Evolutionary conservation across 2,329 filamentous ascomycete genomes (phyloP), one percentile per base, ranked within the genome.

Genomic region (Hypoxylon sp.): DNA sequence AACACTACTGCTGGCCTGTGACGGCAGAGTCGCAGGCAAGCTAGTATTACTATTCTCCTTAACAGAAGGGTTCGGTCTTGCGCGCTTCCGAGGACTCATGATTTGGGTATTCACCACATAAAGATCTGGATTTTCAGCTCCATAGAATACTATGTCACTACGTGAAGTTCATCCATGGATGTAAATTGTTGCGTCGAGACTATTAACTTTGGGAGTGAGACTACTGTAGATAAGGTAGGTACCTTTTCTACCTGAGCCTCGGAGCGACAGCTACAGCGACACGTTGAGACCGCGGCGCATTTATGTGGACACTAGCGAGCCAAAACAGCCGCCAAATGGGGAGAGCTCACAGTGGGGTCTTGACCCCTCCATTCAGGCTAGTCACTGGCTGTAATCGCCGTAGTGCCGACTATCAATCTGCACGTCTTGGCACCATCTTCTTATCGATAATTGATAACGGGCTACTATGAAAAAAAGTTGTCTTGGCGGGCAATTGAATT

Each of bases 61-160:
- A 6, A 71, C 61, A n/a, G 73, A 65, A 53, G 79, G 75, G 59
- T 79, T 78, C 19, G 76, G 78, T 65, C 79, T 78, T 45, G 75
- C 70, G 63, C 80, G 80, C 71, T 83, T 84, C 66, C 80, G 76
- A 50, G 79, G 76, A 71, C 74, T 78, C 81, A 83, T 83, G 68
- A 65, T 71, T 32, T 9, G n/a, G 16, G 16, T 21, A 34, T 37
- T 65, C 47, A 63, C 46, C 45, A 56, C 61, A 19, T 51, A 37
- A 64, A 37, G 2, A 25, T 48, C 16, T 32, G 50, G 55, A 55
- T 21, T 23, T 48, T 23, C 21, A 47, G 21, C 58, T 65, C 53
- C 63, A 60, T 65, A 34, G 58, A 14, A 39, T 34, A 52, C 47
- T 54, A 50, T 48, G 52, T 63, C 32, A 34, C n/a, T 37, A 27